A percentile compares a stretch with the other conserved stretches of the same genome.
Conservation (phyloP, 192 early-diverging fungal genomes). For the Linnemannia schmuckeri region DNA sequence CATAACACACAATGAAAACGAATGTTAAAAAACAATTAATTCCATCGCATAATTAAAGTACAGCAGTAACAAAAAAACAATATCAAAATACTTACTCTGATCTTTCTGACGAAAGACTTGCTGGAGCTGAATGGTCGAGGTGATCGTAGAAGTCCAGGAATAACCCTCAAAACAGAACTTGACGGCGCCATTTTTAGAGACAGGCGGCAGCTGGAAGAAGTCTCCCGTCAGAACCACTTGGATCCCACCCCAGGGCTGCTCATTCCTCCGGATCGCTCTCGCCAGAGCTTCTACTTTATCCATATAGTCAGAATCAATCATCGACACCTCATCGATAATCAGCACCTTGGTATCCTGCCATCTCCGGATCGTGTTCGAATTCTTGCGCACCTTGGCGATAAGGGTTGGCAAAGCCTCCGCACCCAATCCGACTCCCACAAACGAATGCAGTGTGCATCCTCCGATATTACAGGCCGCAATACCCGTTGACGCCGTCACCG, state of each 20-base stretch:
- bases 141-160: conserved; percentile 67
- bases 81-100: conserved; percentile 38
- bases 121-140: conserved; percentile 73
- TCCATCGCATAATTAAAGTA: background rate
- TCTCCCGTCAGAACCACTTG: conserved; percentile 81
- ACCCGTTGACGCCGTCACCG: conserved; percentile 81
- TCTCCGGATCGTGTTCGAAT: conserved; percentile 55
- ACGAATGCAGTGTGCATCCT: conserved; percentile 82
- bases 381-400: conserved; percentile 36
- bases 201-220: conserved; percentile 87
- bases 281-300: conserved; percentile 81
- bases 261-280: conserved; percentile 53
- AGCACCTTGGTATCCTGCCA: conserved; percentile 75
- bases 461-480: conserved; percentile 86
- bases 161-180: conserved; percentile 77
- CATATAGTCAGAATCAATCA: conserved; percentile 80
- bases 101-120: conserved; percentile 92
- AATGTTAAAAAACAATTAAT: background rate
- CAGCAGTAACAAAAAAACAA: background rate
- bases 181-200: conserved; percentile 59
- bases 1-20: background rate
- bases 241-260: conserved; percentile 80
- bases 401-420: conserved; percentile 42
- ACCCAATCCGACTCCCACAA: conserved; percentile 77
- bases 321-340: conserved; percentile 87